Evolutionary conservation across 495 filamentous ascomycete species (phyloP).

Genomic region (Xylaria nigripes): DNA sequence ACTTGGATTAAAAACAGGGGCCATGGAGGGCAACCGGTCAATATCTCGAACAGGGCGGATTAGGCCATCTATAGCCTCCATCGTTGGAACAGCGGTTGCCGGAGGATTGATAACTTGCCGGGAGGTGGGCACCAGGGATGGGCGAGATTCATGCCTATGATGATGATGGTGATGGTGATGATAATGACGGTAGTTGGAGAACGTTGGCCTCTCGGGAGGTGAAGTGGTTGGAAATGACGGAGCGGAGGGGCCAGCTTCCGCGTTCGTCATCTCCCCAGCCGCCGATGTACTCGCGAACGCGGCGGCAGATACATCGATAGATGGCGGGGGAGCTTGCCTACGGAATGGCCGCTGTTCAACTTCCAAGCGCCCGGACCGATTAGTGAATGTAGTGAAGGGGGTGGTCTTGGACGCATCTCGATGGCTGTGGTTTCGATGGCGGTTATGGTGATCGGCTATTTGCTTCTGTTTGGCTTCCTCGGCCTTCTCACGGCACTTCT

Average conservation of each 20-base stretch:
- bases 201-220: constrained; percentile 64
- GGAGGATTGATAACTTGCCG: constrained; percentile 57
- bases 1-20: constrained; percentile 61
- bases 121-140: constrained; percentile 42
- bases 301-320: constrained; percentile 38
- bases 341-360: constrained; percentile 39
- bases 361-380: constrained; percentile 40
- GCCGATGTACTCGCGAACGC: constrained; percentile 40
- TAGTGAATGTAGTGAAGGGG: constrained; percentile 40
- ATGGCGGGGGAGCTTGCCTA: constrained; percentile 38
- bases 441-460: constrained; percentile 31
- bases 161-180: constrained; percentile 49
- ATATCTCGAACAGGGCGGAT: constrained; percentile 74
- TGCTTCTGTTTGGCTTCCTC: constrained; percentile 55
- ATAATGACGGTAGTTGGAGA: constrained; percentile 44
- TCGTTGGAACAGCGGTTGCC: constrained; percentile 59
- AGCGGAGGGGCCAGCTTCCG: constrained; percentile 53
- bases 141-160: constrained; percentile 51
- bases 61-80: constrained; percentile 69
- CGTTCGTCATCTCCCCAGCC: constrained; percentile 27
- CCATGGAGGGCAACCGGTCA: constrained; percentile 80
- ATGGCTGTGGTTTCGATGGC: constrained; percentile 36
- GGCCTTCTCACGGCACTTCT: constrained; percentile 77
- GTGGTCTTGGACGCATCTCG: constrained; percentile 38
- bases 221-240: constrained; percentile 63